Evolutionary conservation across 1,284 basidiomycete species (phyloP).

Genomic region (Albatrellus sp.): DNA sequence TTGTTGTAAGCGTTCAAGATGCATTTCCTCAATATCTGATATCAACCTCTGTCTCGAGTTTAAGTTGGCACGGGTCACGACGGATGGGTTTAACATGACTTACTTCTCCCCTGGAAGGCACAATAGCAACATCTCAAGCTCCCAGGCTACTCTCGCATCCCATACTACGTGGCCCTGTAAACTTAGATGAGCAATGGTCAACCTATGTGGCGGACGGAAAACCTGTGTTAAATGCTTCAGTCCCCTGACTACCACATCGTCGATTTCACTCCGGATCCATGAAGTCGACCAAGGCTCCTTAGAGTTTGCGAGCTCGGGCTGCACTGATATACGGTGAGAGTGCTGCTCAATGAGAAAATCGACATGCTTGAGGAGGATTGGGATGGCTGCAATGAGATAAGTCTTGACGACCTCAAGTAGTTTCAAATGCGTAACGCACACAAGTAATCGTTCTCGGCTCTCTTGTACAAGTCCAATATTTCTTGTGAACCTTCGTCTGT

Average conservation of each 20-base stretch:
- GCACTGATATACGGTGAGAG: constrained; percentile 26
- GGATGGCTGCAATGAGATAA: constrained; percentile 41
- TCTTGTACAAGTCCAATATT: constrained; percentile 50
- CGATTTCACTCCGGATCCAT: constrained; percentile 49
- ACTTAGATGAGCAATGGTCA: constrained; percentile 6
- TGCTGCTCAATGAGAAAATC: constrained; percentile 52
- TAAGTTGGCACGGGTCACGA: neutral
- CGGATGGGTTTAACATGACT: constrained; percentile 6
- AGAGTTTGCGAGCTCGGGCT: constrained; percentile 29
- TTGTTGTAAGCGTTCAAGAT: constrained; percentile 48
- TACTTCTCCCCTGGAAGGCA: constrained; percentile 36
- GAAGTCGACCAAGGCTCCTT: constrained; percentile 29
- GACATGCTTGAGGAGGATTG: constrained; percentile 58
- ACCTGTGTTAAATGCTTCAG: constrained; percentile 50
- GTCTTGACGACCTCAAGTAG: constrained; percentile 9
- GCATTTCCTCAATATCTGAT: constrained; percentile 33
- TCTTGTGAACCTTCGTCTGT: constrained; percentile 39
- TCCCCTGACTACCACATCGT: constrained; percentile 45
- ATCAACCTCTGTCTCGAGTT: constrained; percentile 25
- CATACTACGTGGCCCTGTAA: constrained; percentile 60
- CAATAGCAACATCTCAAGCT: constrained; percentile 45
- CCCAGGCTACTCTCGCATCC: constrained; percentile 68
- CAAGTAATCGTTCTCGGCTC: constrained; percentile 70
- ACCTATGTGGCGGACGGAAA: constrained; percentile 2
- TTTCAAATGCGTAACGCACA: constrained; percentile 39